Percentiles rank a stretch among this genome's conserved stretches.
phyloP scores from a whole-genome alignment of 306 rosid species.

The Corylus americana region DNA sequence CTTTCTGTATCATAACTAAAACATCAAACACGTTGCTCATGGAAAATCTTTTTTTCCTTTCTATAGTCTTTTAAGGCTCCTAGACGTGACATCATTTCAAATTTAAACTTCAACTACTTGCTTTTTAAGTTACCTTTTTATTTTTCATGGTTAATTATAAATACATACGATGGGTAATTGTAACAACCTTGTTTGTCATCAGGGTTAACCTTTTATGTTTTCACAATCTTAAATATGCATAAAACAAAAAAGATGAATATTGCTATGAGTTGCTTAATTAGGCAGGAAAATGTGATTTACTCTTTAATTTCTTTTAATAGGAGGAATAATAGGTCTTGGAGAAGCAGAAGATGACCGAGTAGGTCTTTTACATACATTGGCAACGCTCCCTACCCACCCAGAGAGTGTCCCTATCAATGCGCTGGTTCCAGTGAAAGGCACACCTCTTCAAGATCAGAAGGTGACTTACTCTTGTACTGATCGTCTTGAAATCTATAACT shows the following conservation, averaged over 20 bases:
- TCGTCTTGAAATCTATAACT: not conserved
- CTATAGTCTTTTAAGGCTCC: not conserved
- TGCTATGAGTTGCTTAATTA: not conserved
- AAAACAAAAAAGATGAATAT: not conserved
- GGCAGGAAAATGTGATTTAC: constrained; percentile 16
- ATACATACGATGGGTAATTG: not conserved
- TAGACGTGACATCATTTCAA: not conserved
- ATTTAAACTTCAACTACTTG: not conserved
- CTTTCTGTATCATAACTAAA: no score
- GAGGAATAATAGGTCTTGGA: constrained; percentile 97
- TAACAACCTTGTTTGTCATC: not conserved
- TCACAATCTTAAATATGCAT: not conserved
- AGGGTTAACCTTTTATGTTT: not conserved
- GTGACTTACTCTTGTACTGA: constrained; percentile 28
- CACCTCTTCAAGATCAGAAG: constrained; percentile 93
- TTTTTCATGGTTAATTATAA: not conserved
- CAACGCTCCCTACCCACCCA: constrained; percentile 94
- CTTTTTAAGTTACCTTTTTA: not conserved
- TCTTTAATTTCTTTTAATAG: constrained; percentile 41
- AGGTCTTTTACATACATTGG: constrained; percentile 91
- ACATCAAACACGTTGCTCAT: not conserved
- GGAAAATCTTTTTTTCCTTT: not conserved
- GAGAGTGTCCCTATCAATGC: constrained; percentile 98
- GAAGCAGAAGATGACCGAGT: constrained; percentile 96
- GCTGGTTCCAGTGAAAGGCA: constrained; percentile 85